A percentile compares a stretch with the other conserved stretches of the same genome.
These are phyloP conservation scores for Pythium vanterpoolii DNA, from an alignment of 352 stramenopile species.

Conservation along the genomic window DNA sequence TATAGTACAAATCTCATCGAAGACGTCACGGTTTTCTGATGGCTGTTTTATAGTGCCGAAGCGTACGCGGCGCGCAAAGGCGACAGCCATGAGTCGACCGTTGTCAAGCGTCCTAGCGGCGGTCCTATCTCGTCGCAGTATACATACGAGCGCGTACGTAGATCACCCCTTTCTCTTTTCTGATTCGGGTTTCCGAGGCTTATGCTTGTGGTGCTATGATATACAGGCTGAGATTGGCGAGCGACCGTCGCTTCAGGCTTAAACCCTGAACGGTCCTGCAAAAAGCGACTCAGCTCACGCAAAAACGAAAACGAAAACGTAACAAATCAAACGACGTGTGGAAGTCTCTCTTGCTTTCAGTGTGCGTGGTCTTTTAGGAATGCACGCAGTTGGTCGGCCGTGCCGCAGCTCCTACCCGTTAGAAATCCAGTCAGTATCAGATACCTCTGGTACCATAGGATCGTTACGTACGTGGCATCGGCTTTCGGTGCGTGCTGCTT, in stretches of 20 bases:
- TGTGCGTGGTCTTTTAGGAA: constrained; percentile 30
- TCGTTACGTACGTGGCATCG: constrained; percentile 22
- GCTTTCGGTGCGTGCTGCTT: constrained; percentile 52
- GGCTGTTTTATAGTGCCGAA: constrained; percentile 38
- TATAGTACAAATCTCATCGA: background rate
- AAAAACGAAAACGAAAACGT: constrained; percentile 9
- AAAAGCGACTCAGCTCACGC: background rate
- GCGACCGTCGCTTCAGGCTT: constrained; percentile 43
- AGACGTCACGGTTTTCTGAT: background rate
- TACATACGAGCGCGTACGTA: constrained; percentile 49
- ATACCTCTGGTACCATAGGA: background rate
- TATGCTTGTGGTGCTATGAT: background rate
- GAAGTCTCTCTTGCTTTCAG: constrained; percentile 1
- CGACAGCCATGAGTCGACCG: constrained; percentile 32
- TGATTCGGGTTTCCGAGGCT: background rate
- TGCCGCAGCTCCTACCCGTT: constrained; percentile 47
- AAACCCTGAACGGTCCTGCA: too few species aligned
- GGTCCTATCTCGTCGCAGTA: constrained; percentile 43
- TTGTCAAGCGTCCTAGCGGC: constrained; percentile 44
- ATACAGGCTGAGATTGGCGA: constrained; percentile 53
- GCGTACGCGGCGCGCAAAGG: constrained; percentile 53
- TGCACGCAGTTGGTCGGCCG: constrained; percentile 46
- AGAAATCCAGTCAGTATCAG: background rate
- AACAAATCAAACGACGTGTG: constrained; percentile 20
- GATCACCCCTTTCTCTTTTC: background rate